Percentiles rank a stretch among this genome's conserved stretches.
phyloP scores from a whole-genome alignment of 208 protist genomes.

The Angomonas ambiguus region DNA sequence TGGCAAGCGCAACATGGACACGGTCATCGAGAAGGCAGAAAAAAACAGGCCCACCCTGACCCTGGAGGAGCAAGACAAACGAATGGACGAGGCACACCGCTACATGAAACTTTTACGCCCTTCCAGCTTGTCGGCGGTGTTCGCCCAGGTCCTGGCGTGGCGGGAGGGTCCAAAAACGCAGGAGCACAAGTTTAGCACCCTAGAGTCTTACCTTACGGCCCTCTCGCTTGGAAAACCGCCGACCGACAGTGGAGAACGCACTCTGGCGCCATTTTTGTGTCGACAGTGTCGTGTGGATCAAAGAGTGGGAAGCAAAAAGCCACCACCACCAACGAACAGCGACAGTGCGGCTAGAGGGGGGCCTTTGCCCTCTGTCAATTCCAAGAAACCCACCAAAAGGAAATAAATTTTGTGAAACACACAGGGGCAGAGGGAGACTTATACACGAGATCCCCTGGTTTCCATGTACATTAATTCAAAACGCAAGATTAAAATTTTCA shows the following conservation, averaged over 20 bases:
- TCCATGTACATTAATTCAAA: too few species aligned
- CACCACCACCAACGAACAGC: neutral
- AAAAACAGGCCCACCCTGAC: neutral
- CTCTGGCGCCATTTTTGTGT: conserved; percentile 35
- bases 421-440: too few species aligned
- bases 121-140: neutral
- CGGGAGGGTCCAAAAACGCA: neutral
- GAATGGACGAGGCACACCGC: neutral
- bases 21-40: neutral
- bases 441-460: too few species aligned
- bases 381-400: neutral
- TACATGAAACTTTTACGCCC: neutral
- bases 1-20: neutral
- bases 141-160: neutral
- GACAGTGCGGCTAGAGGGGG: neutral
- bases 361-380: neutral
- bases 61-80: conserved; percentile 1
- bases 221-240: neutral
- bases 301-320: conserved; percentile 24
- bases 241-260: neutral
- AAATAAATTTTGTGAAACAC: neutral
- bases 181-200: neutral
- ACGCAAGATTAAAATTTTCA: too few species aligned
- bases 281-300: conserved; percentile 49
- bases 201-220: neutral